Conservation (phyloP, 2,329 filamentous ascomycete species). For the Tolypocladium pustulatum region DNA sequence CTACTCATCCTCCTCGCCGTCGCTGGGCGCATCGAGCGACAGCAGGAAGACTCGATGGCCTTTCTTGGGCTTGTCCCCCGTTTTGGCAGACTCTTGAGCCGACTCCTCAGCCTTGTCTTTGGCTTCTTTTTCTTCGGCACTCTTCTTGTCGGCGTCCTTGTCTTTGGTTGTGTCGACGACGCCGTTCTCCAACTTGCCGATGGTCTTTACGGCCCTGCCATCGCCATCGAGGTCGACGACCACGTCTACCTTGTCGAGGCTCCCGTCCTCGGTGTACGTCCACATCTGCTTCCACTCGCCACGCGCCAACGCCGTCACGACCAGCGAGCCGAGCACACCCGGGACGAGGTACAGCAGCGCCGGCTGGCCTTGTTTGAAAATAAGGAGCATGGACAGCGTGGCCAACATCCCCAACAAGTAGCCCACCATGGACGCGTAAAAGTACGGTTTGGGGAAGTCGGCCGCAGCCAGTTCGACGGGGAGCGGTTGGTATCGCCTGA, state of each 20-base stretch:
- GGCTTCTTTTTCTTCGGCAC: constrained; percentile 7
- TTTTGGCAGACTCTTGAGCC: background rate
- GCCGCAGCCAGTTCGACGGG: constrained; percentile 26
- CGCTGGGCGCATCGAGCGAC: constrained; percentile 20
- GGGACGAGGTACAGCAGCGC: constrained; percentile 89
- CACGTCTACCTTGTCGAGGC: constrained; percentile 42
- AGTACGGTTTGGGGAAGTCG: constrained; percentile 74
- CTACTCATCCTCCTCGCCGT: constrained; percentile 6
- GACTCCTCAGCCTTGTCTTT: constrained; percentile 1
- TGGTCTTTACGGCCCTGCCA: constrained; percentile 32
- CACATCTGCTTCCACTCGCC: constrained; percentile 71
- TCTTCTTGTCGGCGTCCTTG: constrained; percentile 7
- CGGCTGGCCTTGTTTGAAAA: constrained; percentile 76
- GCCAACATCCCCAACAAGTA: constrained; percentile 69
- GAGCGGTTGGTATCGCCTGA: constrained; percentile 11
- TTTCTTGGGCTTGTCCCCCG: constrained; percentile 6
- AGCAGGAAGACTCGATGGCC: constrained; percentile 20
- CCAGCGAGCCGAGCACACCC: constrained; percentile 64
- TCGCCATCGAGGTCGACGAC: constrained; percentile 43
- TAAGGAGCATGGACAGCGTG: constrained; percentile 66
- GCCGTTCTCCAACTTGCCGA: constrained; percentile 25
- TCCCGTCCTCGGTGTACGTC: constrained; percentile 67
- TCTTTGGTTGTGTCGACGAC: constrained; percentile 24
- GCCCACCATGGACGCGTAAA: constrained; percentile 63
- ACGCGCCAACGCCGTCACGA: constrained; percentile 59